Conservation (phyloP, 2,329 filamentous ascomycete species). For the Fusarium hainanense region DNA sequence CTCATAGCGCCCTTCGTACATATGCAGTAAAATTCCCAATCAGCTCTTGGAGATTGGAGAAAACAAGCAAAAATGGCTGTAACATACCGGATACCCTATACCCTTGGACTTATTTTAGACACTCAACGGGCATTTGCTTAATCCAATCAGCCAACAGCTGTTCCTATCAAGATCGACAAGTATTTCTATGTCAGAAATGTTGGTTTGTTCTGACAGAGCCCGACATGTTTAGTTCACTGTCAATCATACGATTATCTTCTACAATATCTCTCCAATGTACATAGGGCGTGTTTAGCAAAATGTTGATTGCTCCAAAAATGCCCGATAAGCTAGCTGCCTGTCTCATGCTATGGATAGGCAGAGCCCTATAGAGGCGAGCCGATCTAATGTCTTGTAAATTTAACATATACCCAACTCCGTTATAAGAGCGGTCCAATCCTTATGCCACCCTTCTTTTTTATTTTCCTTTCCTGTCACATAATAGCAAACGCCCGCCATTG, state of each 20-base stretch:
- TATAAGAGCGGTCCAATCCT: conserved; percentile 7
- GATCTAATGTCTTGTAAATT: neutral
- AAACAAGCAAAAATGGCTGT: neutral
- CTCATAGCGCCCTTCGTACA: neutral
- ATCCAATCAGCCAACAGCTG: neutral
- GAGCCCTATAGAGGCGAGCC: neutral
- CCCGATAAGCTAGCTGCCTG: neutral
- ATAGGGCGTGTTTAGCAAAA: neutral
- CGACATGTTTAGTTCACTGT: neutral
- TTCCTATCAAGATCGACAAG: neutral
- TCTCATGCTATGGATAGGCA: neutral
- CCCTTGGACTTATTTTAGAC: neutral
- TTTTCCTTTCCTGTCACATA: conserved; percentile 20
- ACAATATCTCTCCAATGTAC: neutral
- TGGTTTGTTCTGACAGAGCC: neutral
- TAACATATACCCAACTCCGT: conserved; percentile 8
- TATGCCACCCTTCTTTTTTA: conserved; percentile 13
- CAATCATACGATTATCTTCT: neutral
- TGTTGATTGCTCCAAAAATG: neutral
- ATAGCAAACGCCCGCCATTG: conserved; percentile 32
- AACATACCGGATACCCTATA: neutral
- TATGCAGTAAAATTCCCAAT: neutral
- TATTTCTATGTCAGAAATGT: neutral
- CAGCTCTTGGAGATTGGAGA: neutral
- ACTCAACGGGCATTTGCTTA: neutral